Conservation (phyloP, 805 yeast species). For the Komagataella pastoris region DNA sequence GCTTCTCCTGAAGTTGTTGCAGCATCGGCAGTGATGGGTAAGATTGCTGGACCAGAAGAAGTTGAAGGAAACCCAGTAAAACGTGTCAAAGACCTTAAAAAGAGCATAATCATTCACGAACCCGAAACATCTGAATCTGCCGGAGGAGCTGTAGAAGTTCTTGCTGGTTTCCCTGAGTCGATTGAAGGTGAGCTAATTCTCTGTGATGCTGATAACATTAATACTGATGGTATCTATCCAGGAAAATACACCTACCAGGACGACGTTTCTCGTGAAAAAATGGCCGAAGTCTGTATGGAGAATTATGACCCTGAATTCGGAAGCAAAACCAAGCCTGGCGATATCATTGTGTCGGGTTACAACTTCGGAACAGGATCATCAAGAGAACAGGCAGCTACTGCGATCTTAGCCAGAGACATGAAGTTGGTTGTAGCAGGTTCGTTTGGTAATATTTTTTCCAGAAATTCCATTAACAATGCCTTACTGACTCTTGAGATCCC, state of each 20-base stretch:
- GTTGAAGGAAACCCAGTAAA: slow-evolving; percentile 45
- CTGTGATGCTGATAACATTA: slow-evolving; percentile 94
- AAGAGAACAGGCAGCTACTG: slow-evolving; percentile 99
- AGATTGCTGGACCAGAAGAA: slow-evolving; percentile 87
- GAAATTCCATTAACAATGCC: slow-evolving; percentile 96
- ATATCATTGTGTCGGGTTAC: slow-evolving; percentile 82
- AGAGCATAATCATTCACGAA: slow-evolving; percentile 20
- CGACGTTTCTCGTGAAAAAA: slow-evolving; percentile 84
- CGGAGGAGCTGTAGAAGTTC: slow-evolving; percentile 48
- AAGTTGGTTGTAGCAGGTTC: slow-evolving; percentile 92
- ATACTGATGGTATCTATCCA: slow-evolving; percentile 98
- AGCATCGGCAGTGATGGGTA: slow-evolving; percentile 93
- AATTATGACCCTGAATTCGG: slow-evolving; percentile 90
- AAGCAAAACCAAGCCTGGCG: slow-evolving; percentile 69
- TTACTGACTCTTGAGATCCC: slow-evolving; percentile 90
- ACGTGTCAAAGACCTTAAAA: slow-evolving; percentile 33
- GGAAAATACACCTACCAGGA: slow-evolving; percentile 99
- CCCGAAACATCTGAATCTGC: slow-evolving; percentile 16
- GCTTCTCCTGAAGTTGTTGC: slow-evolving; percentile 99
- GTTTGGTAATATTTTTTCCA: slow-evolving; percentile 89
- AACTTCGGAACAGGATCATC: slow-evolving; percentile 98
- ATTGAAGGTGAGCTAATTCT: slow-evolving; percentile 86
- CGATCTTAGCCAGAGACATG: slow-evolving; percentile 88
- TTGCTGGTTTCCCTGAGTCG: slow-evolving; percentile 83
- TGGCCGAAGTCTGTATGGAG: slow-evolving; percentile 99